Evolutionary conservation across 768 basidiomycete genomes (phyloP), one percentile per base, ranked within the genome.

Genomic region (Leccinum incarnatum): DNA sequence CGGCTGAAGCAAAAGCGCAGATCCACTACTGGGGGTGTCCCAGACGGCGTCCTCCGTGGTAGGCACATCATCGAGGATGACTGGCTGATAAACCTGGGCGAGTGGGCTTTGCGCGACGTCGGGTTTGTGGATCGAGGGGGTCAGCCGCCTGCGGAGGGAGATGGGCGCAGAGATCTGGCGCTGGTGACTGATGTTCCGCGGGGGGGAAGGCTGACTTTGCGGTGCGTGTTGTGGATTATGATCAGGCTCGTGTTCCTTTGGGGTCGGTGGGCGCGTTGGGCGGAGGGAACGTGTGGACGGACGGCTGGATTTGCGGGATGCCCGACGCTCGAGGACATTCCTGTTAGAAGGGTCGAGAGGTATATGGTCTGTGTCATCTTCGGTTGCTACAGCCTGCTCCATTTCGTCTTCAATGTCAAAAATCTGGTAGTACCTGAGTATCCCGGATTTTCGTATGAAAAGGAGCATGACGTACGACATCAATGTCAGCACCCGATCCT

Each of bases 361-460:
- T 5, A 40, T 36, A 23, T 11, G 57, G 51, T 58, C 60, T 2
- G 51, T 29, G 25, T 57, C 57, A 7, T 57, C 62, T 37, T 68
- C 64, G 0, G 51, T 34, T 4, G 37, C 67, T 4, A 50, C 29
- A 5, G 27, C 17, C 45, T 34, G 61, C 50, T 34, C 59, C 47
- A 66, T 75, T 52, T 87, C 83, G 17, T 89, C 87, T 66, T 87
- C 87, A 11, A 93, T 78, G 62, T 93, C 89, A 65, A 94, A 94
- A 19, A 94, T 84, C 86, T 91, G 55, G 46, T 19, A 23, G 17
- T 54, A 8, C 19, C 5, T 66, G 23, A 67, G 54, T 17, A 17
- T 42, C 21, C 21, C 23, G 15, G 0, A 12, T n/a, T 14, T 1
- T 11, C 15, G 17, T 19, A 11, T 21, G 23, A 14, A 56, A 46